phyloP scores from a whole-genome alignment of 1,139 yeast genomes.

The Groenewaldozyma sp. region DNA sequence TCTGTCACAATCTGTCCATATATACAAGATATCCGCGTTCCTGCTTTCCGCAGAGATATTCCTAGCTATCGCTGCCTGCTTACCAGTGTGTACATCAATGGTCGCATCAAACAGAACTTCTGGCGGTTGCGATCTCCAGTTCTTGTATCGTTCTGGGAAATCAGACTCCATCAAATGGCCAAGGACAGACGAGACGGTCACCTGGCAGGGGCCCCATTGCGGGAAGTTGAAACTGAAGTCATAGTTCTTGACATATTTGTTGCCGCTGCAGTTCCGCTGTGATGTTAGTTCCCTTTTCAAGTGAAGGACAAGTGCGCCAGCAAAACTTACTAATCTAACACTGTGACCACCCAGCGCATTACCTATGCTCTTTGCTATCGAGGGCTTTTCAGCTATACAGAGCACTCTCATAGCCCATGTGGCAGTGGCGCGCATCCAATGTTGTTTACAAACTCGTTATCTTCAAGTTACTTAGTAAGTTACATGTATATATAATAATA shows the following conservation, averaged over 20 bases:
- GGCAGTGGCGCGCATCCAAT: too few relatives aligned
- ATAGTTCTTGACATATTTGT: slow-evolving; percentile 69
- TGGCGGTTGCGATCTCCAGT: slow-evolving; percentile 65
- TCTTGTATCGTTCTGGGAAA: slow-evolving; percentile 43
- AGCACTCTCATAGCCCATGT: too few relatives aligned
- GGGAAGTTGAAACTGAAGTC: slow-evolving; percentile 61
- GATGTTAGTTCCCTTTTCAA: neutral
- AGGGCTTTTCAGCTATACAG: slow-evolving; percentile 96
- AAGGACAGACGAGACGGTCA: slow-evolving; percentile 83
- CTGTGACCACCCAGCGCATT: too few relatives aligned
- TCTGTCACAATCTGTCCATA: slow-evolving; percentile 98
- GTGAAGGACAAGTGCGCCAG: neutral
- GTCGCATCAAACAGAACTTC: slow-evolving; percentile 65
- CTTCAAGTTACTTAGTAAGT: too few relatives aligned
- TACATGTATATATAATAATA: too few relatives aligned
- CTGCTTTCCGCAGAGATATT: slow-evolving; percentile 66
- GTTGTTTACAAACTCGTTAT: too few relatives aligned
- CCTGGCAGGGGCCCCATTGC: slow-evolving; percentile 58
- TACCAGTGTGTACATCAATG: slow-evolving; percentile 34
- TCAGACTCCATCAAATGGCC: slow-evolving; percentile 73
- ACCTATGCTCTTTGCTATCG: slow-evolving; percentile 85
- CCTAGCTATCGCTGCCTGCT: slow-evolving; percentile 43
- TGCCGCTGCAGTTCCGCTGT: slow-evolving; percentile 32
- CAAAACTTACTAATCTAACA: too few relatives aligned
- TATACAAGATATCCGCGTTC: slow-evolving; percentile 55